Base-by-base conservation (phyloP, 2,329 filamentous ascomycete species). In the Botrytis squamosa region DNA sequence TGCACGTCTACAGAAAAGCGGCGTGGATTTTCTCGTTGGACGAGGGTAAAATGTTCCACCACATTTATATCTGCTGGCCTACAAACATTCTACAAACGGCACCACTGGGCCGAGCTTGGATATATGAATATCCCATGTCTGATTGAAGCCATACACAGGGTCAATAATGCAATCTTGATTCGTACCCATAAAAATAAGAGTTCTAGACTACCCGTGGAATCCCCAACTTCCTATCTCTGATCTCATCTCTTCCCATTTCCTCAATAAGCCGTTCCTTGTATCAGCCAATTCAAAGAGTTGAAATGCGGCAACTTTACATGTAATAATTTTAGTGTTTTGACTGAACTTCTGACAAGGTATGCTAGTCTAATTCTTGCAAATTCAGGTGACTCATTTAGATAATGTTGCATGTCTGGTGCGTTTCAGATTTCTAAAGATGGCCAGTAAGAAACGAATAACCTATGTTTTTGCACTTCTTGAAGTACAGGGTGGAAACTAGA, bases 281-380 rank as follows among this genome's bases (percentile, higher is more conserved):
- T 29, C 9, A 22, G 49, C 49, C 9, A n/a, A 9, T 52, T 10
- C 1, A 52, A 14, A 14, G 10, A 9, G 0, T 52, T n/a, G 4
- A 0, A 14, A 14, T 14, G 14, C 25, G 22, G 4, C 10, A n/a
- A 52, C 9, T 4, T 52, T 1, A 1, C 49, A 52, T 12, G 4
- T 52, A 22, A 14, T 5, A 1, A 14, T 52, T 49, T 7, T n/a
- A 18, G 1, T 3, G 6, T 0, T 55, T 55, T 12, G n/a, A 16
- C 25, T 55, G 14, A 14, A 7, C 1, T n/a, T 5, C 4, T 16
- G 5, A 16, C 12, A 5, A 2, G 5, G 0, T 5, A 29, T 55
- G 25, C 52, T 55, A 52, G n/a, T 3, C n/a, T 55, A n/a, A 22
- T 6, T n/a, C 10, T 52, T 52, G 25, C 49, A 1, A 10, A 25